Conservation (phyloP, 768 basidiomycete species). For the Suillus fuscotomentosus region DNA sequence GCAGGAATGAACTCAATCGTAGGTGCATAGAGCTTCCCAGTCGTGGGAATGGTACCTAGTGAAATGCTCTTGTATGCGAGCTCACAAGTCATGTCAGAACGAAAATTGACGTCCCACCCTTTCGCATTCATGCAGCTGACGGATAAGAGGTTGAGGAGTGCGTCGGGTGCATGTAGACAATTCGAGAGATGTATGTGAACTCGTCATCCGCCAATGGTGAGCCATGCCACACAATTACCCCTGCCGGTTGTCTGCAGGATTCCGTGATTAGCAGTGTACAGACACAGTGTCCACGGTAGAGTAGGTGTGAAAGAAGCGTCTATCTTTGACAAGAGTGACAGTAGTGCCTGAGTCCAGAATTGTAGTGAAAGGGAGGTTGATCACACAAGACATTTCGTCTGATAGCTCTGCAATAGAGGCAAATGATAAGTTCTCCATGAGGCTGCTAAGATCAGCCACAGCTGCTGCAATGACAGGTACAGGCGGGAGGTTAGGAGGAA, state of each 20-base stretch:
- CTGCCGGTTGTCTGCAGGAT: too few species aligned
- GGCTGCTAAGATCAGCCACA: too few species aligned
- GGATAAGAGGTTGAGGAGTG: neutral
- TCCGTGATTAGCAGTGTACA: too few species aligned
- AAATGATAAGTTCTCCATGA: too few species aligned
- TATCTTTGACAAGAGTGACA: too few species aligned
- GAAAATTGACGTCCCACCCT: neutral
- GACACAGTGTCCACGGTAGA: rapidly evolving
- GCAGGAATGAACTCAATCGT: neutral
- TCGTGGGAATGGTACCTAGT: rapidly evolving
- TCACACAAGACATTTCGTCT: rapidly evolving
- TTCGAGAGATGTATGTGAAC: neutral
- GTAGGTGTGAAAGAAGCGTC: too few species aligned
- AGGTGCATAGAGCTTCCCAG: neutral
- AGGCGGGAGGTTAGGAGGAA: too few species aligned
- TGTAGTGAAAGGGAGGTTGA: too few species aligned
- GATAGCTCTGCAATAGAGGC: too few species aligned
- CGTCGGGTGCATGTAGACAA: neutral
- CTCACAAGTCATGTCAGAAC: neutral
- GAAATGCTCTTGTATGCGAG: rapidly evolving
- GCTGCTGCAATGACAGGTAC: too few species aligned
- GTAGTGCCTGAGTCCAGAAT: too few species aligned
- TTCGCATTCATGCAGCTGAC: neutral
- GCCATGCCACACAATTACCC: neutral
- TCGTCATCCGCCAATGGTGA: rapidly evolving